Evolutionary conservation across 2,329 filamentous ascomycete genomes (phyloP), one percentile per base, ranked within the genome.

Genomic region (Bipolaris oryzae): DNA sequence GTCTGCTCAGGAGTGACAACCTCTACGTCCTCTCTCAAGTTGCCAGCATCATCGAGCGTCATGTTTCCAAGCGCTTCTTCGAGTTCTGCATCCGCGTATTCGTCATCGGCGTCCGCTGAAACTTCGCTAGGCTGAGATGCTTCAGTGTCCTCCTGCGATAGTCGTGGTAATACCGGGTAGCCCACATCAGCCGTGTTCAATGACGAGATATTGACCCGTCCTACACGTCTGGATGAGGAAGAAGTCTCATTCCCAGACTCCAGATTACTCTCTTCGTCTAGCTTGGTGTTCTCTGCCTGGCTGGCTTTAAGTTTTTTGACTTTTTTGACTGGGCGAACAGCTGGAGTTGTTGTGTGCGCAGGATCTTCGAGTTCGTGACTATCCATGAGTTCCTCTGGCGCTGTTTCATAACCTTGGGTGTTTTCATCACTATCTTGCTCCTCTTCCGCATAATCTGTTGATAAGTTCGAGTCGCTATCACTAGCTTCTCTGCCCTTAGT

Each of bases 331-430:
- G 56, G 58, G 1, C 38, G 41, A 6, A 37, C 44, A 5, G 48
- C 42, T 47, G 50, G 52, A 21, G 51, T 50, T 53, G 58, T 15
- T 55, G 42, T 55, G 10, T 47, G 51, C 20, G 34, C 51, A 13
- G 57, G 43, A 13, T 62, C 62, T 47, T 69, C 67, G 11, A 67
- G 52, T 37, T 72, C 55, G 31, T 68, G 60, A 35, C 61, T 67
- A 18, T 73, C 65, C 11, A 59, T 45, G 7, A 67, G 34, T 21
- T 74, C 69, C 54, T 75, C 72, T 23, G 64, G 58, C 7, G 72
- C 71, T 7, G 72, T 73, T 50, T 78, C 72, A 16, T 78, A 77
- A 7, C 64, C 70, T 15, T 72, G 72, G n/a, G 72, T 67, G 2
- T 62, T 62, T 16, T 59, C 60, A 3, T 57, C 62, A 23, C 73